Conservation (phyloP, 2,329 filamentous ascomycete species). For the Exophiala sp. region DNA sequence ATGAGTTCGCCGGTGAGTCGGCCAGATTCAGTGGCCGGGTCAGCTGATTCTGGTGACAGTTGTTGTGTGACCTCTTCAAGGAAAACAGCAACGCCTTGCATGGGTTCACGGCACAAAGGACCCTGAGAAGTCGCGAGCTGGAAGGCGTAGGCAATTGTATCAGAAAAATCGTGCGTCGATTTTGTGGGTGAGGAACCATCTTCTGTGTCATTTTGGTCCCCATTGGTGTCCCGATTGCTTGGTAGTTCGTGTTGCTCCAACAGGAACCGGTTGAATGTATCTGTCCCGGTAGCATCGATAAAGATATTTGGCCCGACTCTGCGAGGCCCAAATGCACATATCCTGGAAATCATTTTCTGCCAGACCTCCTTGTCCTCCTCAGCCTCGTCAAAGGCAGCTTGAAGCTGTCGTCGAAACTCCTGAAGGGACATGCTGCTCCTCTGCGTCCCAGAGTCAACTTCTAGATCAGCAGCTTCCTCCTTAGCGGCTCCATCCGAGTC, state of each 20-base stretch:
- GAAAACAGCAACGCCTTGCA: conserved; percentile 88
- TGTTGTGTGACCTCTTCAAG: conserved; percentile 68
- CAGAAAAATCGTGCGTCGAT: conserved; percentile 64
- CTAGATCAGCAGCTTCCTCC: conserved; percentile 38
- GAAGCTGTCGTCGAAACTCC: conserved; percentile 71
- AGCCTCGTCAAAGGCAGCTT: conserved; percentile 60
- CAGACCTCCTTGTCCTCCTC: conserved; percentile 71
- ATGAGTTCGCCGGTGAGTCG: conserved; percentile 90
- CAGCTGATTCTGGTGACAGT: conserved; percentile 43
- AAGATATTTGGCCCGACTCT: conserved; percentile 82
- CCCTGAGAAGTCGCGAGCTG: conserved; percentile 85
- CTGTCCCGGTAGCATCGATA: conserved; percentile 70
- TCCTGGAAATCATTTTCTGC: conserved; percentile 69
- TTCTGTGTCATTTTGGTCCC: conserved; percentile 19
- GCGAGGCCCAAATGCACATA: conserved; percentile 83
- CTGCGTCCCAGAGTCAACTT: conserved; percentile 49
- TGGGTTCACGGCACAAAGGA: conserved; percentile 83
- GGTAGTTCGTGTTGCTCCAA: conserved; percentile 32
- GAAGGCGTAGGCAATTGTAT: conserved; percentile 91
- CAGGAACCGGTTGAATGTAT: conserved; percentile 63
- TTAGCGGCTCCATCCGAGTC: conserved; percentile 36
- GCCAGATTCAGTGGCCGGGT: conserved; percentile 56
- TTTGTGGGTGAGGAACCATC: conserved; percentile 34
- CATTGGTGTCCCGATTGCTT: conserved; percentile 13
- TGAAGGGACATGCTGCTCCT: conserved; percentile 60